Conservation (phyloP, 1,139 yeast species). For the Ashbya aceris region DNA sequence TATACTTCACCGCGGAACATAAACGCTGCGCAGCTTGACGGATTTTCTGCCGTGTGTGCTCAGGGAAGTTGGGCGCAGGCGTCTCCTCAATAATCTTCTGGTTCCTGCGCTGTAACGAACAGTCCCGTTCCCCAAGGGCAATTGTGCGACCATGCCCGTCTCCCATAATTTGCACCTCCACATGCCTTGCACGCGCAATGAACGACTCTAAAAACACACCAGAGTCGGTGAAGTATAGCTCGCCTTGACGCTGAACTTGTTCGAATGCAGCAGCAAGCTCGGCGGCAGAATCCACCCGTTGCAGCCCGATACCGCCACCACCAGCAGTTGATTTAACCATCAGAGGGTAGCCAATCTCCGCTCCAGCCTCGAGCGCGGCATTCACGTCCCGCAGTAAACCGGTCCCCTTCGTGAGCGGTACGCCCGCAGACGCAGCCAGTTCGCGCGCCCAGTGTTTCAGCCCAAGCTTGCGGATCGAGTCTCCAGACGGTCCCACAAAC, state of each 20-base stretch:
- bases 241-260: slow-evolving; percentile 89
- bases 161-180: slow-evolving; percentile 93
- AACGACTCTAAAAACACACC: slow-evolving; percentile 92
- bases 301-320: slow-evolving; percentile 98
- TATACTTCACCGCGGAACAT: slow-evolving; percentile 73
- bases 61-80: slow-evolving; percentile 92
- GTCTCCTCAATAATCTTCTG: slow-evolving; percentile 96
- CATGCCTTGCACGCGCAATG: slow-evolving; percentile 91
- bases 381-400: slow-evolving; percentile 60
- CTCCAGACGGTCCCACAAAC: slow-evolving; percentile 93
- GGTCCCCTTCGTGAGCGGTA: slow-evolving; percentile 93
- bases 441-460: slow-evolving; percentile 94
- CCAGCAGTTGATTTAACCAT: slow-evolving; percentile 98
- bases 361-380: slow-evolving; percentile 75
- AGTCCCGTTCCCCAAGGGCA: slow-evolving; percentile 94
- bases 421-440: slow-evolving; percentile 79
- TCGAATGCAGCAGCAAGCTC: slow-evolving; percentile 79
- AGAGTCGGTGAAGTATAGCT: slow-evolving; percentile 84
- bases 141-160: slow-evolving; percentile 89
- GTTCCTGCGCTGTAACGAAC: slow-evolving; percentile 93
- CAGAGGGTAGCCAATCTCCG: slow-evolving; percentile 71
- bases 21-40: slow-evolving; percentile 78
- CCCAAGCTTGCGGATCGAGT: slow-evolving; percentile 82
- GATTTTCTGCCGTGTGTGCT: slow-evolving; percentile 62
- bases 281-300: slow-evolving; percentile 72